A percentile compares a stretch with the other conserved stretches of the same genome.
These are phyloP conservation scores for Allodekkera sacchari DNA, from an alignment of 805 yeast genomes.

Conservation along the genomic window DNA sequence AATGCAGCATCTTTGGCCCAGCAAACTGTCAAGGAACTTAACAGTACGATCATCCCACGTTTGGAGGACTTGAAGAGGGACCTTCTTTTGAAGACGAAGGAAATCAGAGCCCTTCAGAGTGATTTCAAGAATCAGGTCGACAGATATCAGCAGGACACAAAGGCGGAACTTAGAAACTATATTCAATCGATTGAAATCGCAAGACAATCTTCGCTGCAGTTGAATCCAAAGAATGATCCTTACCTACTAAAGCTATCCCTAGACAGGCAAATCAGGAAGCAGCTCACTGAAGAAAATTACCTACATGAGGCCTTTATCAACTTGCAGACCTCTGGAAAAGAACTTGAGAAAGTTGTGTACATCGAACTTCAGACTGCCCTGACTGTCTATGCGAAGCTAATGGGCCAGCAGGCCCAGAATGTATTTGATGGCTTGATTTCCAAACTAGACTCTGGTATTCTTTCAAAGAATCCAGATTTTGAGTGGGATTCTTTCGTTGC, in stretches of 20 bases:
- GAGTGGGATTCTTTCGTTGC: conserved; percentile 86
- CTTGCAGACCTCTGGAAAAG: conserved; percentile 80
- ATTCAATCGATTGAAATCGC: conserved; percentile 57
- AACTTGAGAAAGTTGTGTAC: conserved; percentile 81
- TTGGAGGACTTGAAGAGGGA: conserved; percentile 67
- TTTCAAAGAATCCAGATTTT: conserved; percentile 66
- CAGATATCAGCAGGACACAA: conserved; percentile 62
- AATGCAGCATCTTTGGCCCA: conserved; percentile 52
- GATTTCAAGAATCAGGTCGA: conserved; percentile 76
- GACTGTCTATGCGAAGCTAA: conserved; percentile 58
- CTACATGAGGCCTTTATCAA: conserved; percentile 84
- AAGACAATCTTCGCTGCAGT: conserved; percentile 36
- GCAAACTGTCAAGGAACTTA: conserved; percentile 51
- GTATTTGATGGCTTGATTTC: conserved; percentile 61
- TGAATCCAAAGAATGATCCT: conserved; percentile 64
- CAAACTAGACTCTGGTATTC: conserved; percentile 57
- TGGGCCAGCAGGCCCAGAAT: conserved; percentile 67
- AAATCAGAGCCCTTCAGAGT: conserved; percentile 70
- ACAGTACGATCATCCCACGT: conserved; percentile 53
- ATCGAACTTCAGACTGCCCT: conserved; percentile 80
- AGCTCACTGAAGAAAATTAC: conserved; percentile 75
- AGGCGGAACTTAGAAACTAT: conserved; percentile 44
- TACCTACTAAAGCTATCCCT: conserved; percentile 61
- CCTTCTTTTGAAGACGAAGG: conserved; percentile 74
- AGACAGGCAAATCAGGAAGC: conserved; percentile 71